phyloP scores from a whole-genome alignment of 2,329 filamentous ascomycete genomes.

The Phyllachora maydis region DNA sequence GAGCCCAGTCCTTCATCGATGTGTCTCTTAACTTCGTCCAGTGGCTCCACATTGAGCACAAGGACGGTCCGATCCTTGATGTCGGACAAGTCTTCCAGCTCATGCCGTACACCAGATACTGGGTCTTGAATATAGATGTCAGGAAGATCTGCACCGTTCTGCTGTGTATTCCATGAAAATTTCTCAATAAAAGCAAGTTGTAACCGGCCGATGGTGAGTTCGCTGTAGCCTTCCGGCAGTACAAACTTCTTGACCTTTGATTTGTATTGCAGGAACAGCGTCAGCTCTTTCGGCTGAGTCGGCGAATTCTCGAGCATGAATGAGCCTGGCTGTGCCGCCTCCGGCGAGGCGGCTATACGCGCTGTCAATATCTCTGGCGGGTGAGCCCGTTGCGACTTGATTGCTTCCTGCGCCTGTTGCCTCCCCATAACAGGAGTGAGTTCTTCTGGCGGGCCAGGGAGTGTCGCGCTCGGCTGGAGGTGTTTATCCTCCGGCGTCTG shows the following conservation, averaged over 20 bases:
- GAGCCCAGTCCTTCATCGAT: constrained; percentile 80
- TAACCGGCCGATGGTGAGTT: constrained; percentile 68
- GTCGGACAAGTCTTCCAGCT: constrained; percentile 80
- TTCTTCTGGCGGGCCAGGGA: constrained; percentile 35
- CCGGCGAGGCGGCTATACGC: no score
- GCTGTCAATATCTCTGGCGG: no score
- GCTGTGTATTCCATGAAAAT: constrained; percentile 96
- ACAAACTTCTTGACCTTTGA: constrained; percentile 95
- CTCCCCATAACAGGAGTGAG: constrained; percentile 15
- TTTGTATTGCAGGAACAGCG: constrained; percentile 88
- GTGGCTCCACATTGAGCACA: constrained; percentile 78
- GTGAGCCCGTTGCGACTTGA: no score
- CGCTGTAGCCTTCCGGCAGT: constrained; percentile 62
- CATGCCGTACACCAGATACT: constrained; percentile 87
- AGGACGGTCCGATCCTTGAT: constrained; percentile 89
- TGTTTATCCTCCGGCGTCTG: constrained; percentile 50
- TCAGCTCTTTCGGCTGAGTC: constrained; percentile 62
- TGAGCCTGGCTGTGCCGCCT: constrained; percentile 27
- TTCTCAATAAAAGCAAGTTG: constrained; percentile 98
- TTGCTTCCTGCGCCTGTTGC: constrained; percentile 6
- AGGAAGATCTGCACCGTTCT: constrained; percentile 77
- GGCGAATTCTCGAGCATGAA: constrained; percentile 45
- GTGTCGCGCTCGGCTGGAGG: constrained; percentile 29
- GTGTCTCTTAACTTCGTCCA: constrained; percentile 92
- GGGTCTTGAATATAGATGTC: constrained; percentile 98